Conservation (phyloP, 805 yeast genomes). For the Sugiyamaella mastotermitis region DNA sequence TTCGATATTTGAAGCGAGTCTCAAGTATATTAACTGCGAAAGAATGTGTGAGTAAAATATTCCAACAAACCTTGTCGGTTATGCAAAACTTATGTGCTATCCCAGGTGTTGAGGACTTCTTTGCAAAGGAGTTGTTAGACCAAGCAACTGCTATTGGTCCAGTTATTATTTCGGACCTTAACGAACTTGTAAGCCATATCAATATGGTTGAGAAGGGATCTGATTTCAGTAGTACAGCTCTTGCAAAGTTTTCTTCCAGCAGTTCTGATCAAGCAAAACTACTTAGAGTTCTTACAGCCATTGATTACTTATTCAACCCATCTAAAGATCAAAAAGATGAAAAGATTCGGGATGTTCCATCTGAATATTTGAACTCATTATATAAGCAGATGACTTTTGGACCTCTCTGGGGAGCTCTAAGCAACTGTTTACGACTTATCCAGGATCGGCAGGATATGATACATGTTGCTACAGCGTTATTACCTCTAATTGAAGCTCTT, state of each 20-base stretch:
- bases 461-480: slow-evolving; percentile 68
- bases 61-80: slow-evolving; percentile 74
- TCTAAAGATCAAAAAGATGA: slow-evolving; percentile 21
- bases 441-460: slow-evolving; percentile 53
- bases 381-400: slow-evolving; percentile 69
- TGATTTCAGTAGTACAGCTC: slow-evolving; percentile 47
- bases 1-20: slow-evolving; percentile 52
- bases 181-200: slow-evolving; percentile 43
- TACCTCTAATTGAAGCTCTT: slow-evolving; percentile 84
- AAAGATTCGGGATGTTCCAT: slow-evolving; percentile 9
- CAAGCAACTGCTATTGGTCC: slow-evolving; percentile 58
- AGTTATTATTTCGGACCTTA: slow-evolving; percentile 49
- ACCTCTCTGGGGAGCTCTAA: slow-evolving; percentile 76
- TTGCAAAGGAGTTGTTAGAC: slow-evolving; percentile 60
- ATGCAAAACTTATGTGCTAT: slow-evolving; percentile 70
- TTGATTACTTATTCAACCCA: slow-evolving; percentile 69
- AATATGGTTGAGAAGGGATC: slow-evolving; percentile 32
- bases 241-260: slow-evolving; percentile 67
- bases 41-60: slow-evolving; percentile 79
- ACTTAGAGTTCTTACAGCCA: slow-evolving; percentile 78
- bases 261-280: slow-evolving; percentile 85
- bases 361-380: slow-evolving; percentile 28
- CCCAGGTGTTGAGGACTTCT: slow-evolving; percentile 53
- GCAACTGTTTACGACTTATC: slow-evolving; percentile 60
- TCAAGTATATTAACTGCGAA: slow-evolving; percentile 67